phyloP scores from a whole-genome alignment of 106 monocot species.

The Allium sativum region DNA sequence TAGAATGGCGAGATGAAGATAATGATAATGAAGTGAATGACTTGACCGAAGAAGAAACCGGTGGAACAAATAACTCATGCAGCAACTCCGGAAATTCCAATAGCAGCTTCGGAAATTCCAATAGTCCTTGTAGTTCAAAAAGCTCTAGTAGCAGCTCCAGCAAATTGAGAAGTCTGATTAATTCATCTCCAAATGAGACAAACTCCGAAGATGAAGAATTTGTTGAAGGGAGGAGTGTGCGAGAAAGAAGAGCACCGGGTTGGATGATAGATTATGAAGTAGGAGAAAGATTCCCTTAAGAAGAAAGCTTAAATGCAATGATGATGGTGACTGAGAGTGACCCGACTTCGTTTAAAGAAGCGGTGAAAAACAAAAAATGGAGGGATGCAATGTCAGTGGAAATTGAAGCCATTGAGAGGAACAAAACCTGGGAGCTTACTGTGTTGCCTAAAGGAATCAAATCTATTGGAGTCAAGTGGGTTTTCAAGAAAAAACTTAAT shows the following conservation, averaged over 20 bases:
- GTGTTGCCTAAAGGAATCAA: neutral
- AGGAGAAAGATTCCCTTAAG: neutral
- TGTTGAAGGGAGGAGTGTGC: neutral
- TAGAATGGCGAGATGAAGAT: neutral
- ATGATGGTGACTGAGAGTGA: neutral
- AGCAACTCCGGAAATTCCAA: neutral
- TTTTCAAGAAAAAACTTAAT: constrained; percentile 3
- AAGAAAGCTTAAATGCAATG: neutral
- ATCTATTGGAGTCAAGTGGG: constrained; percentile 4
- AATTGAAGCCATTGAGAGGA: neutral
- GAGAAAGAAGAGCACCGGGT: neutral
- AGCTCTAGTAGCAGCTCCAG: neutral
- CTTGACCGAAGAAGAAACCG: neutral
- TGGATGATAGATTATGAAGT: neutral
- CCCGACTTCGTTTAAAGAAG: neutral
- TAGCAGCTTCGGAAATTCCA: too few species aligned
- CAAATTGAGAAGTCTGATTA: neutral
- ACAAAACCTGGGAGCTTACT: neutral
- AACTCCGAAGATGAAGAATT: neutral
- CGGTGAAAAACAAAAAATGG: neutral
- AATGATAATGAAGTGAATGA: neutral
- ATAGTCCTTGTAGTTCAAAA: too few species aligned
- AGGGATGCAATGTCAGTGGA: neutral
- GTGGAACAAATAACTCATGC: too few species aligned
- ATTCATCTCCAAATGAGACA: neutral